These are phyloP conservation scores for Tolypocladium nubicola DNA, from an alignment of 2,329 filamentous ascomycete species.

Conservation along the genomic window DNA sequence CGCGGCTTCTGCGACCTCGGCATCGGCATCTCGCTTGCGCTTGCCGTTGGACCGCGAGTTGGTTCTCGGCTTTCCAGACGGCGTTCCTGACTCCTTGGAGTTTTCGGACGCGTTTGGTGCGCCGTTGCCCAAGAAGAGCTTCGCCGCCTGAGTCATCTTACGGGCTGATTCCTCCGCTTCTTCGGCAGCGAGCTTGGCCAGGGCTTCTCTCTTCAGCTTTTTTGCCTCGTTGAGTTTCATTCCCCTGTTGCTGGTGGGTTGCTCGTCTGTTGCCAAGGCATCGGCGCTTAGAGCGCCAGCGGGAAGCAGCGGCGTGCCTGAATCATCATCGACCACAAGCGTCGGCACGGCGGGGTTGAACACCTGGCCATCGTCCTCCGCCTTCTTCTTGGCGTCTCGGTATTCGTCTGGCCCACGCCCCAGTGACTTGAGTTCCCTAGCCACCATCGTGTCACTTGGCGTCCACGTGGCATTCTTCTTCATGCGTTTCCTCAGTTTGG, in stretches of 20 bases:
- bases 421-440: constrained; percentile 61
- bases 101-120: constrained; percentile 16
- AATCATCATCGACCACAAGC: constrained; percentile 34
- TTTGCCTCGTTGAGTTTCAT: constrained; percentile 74
- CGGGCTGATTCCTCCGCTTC: constrained; percentile 49
- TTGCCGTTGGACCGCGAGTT: constrained; percentile 26
- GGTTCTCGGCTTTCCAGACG: constrained; percentile 16
- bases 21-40: constrained; percentile 32
- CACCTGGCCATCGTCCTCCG: constrained; percentile 52
- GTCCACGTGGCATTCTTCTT: constrained; percentile 86
- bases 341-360: constrained; percentile 38
- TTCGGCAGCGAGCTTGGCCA: constrained; percentile 50
- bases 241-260: constrained; percentile 57
- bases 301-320: constrained; percentile 41
- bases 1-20: constrained; percentile 16
- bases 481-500: constrained; percentile 69
- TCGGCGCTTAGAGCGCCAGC: constrained; percentile 51
- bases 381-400: constrained; percentile 50
- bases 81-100: constrained; percentile 14
- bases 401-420: constrained; percentile 57
- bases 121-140: constrained; percentile 26
- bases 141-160: constrained; percentile 39
- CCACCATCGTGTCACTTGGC: constrained; percentile 78
- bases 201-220: constrained; percentile 57
- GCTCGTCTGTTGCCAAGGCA: constrained; percentile 47